These are phyloP conservation scores for Boletus bicolor DNA, from an alignment of 768 basidiomycete species.

Conservation along the genomic window DNA sequence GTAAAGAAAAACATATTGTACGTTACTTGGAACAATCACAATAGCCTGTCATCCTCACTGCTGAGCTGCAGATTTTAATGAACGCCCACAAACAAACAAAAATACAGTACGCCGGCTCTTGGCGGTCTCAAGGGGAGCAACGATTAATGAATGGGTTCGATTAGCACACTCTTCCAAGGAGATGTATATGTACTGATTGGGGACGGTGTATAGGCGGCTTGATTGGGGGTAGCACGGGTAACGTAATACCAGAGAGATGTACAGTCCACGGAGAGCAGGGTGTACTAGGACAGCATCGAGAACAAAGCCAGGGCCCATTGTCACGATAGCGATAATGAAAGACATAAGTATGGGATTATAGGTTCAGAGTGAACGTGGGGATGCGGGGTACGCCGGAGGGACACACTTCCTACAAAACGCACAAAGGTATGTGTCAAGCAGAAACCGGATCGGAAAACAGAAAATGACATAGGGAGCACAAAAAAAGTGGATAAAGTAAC, in stretches of 20 bases:
- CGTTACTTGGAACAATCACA: neutral
- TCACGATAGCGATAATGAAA: constrained; percentile 30
- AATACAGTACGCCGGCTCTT: neutral
- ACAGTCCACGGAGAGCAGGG: constrained; percentile 21
- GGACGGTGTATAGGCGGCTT: constrained; percentile 1
- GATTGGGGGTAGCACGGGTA: constrained; percentile 19
- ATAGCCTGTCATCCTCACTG: no score
- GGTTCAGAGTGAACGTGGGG: constrained; percentile 31
- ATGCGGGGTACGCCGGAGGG: constrained; percentile 23
- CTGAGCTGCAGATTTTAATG: no score
- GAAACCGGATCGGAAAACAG: constrained; percentile 33
- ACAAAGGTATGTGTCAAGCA: constrained; percentile 28
- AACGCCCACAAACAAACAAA: no score
- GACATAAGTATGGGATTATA: constrained; percentile 29
- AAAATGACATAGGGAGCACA: constrained; percentile 23
- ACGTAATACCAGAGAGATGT: constrained; percentile 20
- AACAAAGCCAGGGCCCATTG: constrained; percentile 17
- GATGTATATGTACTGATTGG: constrained; percentile 11
- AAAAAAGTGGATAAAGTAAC: constrained; percentile 33
- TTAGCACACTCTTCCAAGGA: constrained; percentile 10
- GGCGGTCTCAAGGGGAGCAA: constrained; percentile 7
- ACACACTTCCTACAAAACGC: constrained; percentile 22
- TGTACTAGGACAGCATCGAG: constrained; percentile 7
- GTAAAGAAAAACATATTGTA: neutral
- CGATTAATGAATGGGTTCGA: neutral